Conservation (phyloP, 2,329 filamentous ascomycete species). For the Coniochaeta prunicola region DNA sequence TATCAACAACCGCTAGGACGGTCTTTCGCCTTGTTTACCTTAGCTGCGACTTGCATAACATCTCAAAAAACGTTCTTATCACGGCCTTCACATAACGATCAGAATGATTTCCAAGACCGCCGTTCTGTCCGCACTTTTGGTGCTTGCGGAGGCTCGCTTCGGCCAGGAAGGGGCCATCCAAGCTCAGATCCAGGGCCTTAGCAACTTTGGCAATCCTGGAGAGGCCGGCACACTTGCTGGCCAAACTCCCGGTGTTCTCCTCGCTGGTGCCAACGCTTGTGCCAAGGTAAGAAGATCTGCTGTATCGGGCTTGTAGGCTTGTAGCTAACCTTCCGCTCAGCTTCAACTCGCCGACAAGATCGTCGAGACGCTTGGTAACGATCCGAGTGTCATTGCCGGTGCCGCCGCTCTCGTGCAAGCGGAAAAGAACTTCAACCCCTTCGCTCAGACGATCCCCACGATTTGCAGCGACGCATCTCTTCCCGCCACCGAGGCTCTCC, state of each 20-base stretch:
- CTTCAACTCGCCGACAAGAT: conserved; percentile 59
- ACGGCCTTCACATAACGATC: not conserved
- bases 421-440: conserved; percentile 66
- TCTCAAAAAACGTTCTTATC: not conserved
- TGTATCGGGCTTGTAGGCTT: not conserved
- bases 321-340: conserved; percentile 16
- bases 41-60: not conserved
- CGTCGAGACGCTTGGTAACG: conserved; percentile 51
- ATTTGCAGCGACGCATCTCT: conserved; percentile 55
- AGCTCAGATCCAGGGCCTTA: conserved; percentile 41
- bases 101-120: not conserved
- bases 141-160: conserved; percentile 41
- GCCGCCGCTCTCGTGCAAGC: conserved; percentile 57
- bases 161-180: conserved; percentile 56
- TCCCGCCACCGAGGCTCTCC: conserved; percentile 50
- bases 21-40: not conserved
- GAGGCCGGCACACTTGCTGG: conserved; percentile 57
- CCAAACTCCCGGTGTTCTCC: conserved; percentile 49
- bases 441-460: conserved; percentile 44
- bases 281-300: conserved; percentile 36
- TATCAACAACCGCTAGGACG: conserved; percentile 1
- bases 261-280: conserved; percentile 57
- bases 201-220: conserved; percentile 46
- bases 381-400: conserved; percentile 51
- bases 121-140: not conserved